Evolutionary conservation across 345 rosid genomes (phyloP).

Genomic region (Lagerstroemia speciosa): DNA sequence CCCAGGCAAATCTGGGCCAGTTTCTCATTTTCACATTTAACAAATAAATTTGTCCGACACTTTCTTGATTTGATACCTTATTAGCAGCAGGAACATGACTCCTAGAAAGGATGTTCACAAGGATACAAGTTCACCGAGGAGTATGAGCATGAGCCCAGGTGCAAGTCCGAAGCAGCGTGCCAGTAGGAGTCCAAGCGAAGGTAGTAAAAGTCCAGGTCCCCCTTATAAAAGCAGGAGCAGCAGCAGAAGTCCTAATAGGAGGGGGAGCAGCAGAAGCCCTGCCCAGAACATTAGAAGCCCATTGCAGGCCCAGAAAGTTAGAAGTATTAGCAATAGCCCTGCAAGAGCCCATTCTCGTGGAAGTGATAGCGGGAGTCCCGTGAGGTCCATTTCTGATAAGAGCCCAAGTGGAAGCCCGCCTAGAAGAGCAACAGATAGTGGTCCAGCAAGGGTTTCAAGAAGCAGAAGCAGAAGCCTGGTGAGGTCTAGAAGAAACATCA

Average conservation of each 20-base stretch:
- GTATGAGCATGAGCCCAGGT: conserved; percentile 61
- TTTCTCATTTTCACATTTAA: conserved; percentile 32
- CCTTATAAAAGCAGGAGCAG: conserved; percentile 20
- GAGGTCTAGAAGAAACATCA: not conserved
- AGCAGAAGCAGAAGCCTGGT: conserved; percentile 46
- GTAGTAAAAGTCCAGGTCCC: conserved; percentile 33
- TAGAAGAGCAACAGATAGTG: conserved; percentile 4
- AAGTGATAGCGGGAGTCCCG: conserved; percentile 49
- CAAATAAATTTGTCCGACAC: conserved; percentile 21
- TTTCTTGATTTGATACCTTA: conserved; percentile 26
- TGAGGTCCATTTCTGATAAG: conserved; percentile 22
- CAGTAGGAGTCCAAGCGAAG: conserved; percentile 26
- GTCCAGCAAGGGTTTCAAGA: conserved; percentile 15
- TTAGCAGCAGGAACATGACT: conserved; percentile 90
- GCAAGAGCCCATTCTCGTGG: conserved; percentile 30
- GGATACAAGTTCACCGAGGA: conserved; percentile 69
- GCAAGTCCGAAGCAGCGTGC: conserved; percentile 36
- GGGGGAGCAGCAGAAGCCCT: conserved; percentile 47
- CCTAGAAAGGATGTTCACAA: conserved; percentile 72
- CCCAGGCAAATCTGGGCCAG: conserved; percentile 76
- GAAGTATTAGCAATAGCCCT: conserved; percentile 31
- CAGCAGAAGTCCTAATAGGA: conserved; percentile 12
- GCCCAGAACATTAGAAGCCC: conserved; percentile 48
- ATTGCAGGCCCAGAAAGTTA: conserved; percentile 20
- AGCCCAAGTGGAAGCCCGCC: conserved; percentile 32